Conservation (phyloP, 345 rosid species). For the Euclidium syriacum region DNA sequence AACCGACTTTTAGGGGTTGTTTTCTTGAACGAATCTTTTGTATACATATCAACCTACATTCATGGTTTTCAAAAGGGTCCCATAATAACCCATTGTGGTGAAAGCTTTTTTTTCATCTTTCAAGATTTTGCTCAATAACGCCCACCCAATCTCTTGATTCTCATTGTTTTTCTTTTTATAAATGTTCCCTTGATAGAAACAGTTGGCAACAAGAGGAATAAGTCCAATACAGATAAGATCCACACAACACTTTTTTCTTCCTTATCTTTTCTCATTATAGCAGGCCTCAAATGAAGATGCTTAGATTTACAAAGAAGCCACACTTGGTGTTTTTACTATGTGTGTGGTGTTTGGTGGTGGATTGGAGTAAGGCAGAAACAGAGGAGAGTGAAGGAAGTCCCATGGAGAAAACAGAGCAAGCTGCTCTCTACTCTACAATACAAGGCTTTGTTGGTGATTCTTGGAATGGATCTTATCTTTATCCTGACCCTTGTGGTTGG, state of each 20-base stretch:
- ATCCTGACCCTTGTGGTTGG: conserved; percentile 98
- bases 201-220: conserved; percentile 3
- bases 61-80: conserved; percentile 30
- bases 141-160: conserved; percentile 10
- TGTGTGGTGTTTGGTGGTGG: conserved; percentile 31
- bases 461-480: conserved; percentile 92
- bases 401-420: conserved; percentile 69
- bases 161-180: neutral
- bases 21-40: conserved; percentile 2
- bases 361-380: conserved; percentile 38
- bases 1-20: neutral
- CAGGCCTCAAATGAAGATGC: conserved; percentile 10
- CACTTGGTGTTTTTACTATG: conserved; percentile 33
- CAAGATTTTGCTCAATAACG: conserved; percentile 7
- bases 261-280: conserved; percentile 2
- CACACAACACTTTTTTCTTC: conserved; percentile 16
- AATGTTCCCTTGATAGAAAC: conserved; percentile 5
- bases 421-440: conserved; percentile 61
- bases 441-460: conserved; percentile 83
- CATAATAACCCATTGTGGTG: conserved; percentile 19
- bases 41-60: conserved; percentile 8
- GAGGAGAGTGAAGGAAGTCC: conserved; percentile 48
- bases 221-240: conserved; percentile 17
- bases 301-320: conserved; percentile 1
- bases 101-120: conserved; percentile 22